Base-by-base conservation (phyloP, 2,329 filamentous ascomycete genomes). In the Bisporella sp. region DNA sequence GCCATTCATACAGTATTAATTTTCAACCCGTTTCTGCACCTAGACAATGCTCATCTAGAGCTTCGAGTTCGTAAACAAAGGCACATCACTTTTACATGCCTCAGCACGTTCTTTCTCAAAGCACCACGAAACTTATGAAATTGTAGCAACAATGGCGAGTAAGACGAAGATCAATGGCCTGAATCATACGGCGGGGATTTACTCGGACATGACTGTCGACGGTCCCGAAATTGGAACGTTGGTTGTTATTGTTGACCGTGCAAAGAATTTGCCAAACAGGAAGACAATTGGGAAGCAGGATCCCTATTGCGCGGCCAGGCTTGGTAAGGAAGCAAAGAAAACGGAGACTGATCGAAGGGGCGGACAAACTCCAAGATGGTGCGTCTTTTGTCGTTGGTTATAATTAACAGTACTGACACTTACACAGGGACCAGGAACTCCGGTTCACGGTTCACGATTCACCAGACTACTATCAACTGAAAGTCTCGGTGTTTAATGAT, bases 211-310 rank as follows among this genome's bases (percentile, higher is more conserved):
- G 84, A 88, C 84, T 21, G 81, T 95, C 51, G 92, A 97, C 67
- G 93, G 93, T 1, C 92, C 93, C 4, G 78, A 88, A 53, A 96
- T 99, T 63, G 93, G 93, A 59, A 97, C 91, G 1, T 75, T 99
- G 60, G 89, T 99, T 44, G 79, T 90, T 51, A 85, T 99, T 62
- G 82, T 97, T 63, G 93, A 99, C 72, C 81, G 91, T 59, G 93
- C 91, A 47, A 97, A 96, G 79, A 99, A 99, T 68, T 73, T 99
- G 59, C 93, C 93, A 46, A 99, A 99, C 71, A 76, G 90, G 60
- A 95, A 95, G 74, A 93, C 90, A 5, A 96, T 99, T 75, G 93
- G 93, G 50, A 99, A 99, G 72, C 93, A 99, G 72, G 91, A 97
- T 66, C 92, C 93, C 0, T 99, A 97, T 69, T 96, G 91, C 70